Percentiles rank a stretch among this genome's conserved stretches.
Conservation (phyloP, 192 early-diverging fungal species). For the Radiomyces spectabilis region DNA sequence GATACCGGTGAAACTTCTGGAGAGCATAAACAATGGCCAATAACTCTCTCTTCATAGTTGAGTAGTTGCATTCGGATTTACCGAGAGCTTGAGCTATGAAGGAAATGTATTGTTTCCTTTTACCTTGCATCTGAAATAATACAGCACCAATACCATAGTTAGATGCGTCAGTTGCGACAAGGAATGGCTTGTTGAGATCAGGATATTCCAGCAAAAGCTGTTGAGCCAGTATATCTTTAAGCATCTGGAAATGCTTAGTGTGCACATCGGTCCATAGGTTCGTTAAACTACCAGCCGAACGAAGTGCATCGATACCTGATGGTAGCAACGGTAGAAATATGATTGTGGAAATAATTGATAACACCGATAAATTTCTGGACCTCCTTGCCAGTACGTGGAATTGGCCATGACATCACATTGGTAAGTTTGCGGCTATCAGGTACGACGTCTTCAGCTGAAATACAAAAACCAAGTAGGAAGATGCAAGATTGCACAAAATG, state of each 20-base stretch:
- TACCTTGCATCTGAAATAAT: slow-evolving; percentile 6
- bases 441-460: not conserved
- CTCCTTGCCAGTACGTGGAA: slow-evolving; percentile 14
- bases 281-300: not conserved
- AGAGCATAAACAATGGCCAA: slow-evolving; percentile 16
- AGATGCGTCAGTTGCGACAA: slow-evolving; percentile 27
- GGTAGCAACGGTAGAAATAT: not conserved
- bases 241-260: not conserved
- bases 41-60: slow-evolving; percentile 15
- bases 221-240: not conserved
- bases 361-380: slow-evolving; percentile 12
- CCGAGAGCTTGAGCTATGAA: slow-evolving; percentile 12
- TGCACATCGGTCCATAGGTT: not conserved
- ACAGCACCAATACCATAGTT: slow-evolving; percentile 26
- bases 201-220: slow-evolving; percentile 19
- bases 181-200: slow-evolving; percentile 13
- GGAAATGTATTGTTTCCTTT: slow-evolving; percentile 6
- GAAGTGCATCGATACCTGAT: slow-evolving; percentile 6
- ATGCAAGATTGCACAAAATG: slow-evolving; percentile 6
- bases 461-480: not conserved
- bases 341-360: slow-evolving; percentile 14
- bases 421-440: slow-evolving; percentile 13
- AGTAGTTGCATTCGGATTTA: slow-evolving; percentile 15
- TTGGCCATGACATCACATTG: slow-evolving; percentile 6
- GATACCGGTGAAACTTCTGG: slow-evolving; percentile 25